A percentile compares a stretch with the other conserved stretches of the same genome.
Conservation (phyloP, 2,329 filamentous ascomycete genomes). For the Aspergillus sp. region DNA sequence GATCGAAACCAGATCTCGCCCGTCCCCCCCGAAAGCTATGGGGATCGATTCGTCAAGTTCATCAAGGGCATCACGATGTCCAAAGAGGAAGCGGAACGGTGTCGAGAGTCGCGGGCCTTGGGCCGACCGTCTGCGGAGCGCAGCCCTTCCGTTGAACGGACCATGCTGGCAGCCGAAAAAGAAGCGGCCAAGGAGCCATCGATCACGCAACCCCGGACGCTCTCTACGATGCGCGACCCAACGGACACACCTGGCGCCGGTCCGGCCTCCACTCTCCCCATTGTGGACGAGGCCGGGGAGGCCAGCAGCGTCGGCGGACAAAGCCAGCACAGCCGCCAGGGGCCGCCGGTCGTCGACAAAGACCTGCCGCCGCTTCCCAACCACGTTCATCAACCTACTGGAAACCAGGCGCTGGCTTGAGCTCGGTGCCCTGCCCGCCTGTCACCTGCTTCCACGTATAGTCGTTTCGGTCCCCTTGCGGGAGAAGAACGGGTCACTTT, state of each 20-base stretch:
- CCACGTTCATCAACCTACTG: slow-evolving; percentile 12
- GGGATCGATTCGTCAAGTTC: slow-evolving; percentile 90
- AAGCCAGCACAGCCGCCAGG: slow-evolving; percentile 51
- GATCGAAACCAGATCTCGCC: slow-evolving; percentile 88
- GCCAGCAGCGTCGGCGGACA: slow-evolving; percentile 64
- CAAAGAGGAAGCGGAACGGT: slow-evolving; percentile 71
- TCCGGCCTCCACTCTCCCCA: slow-evolving; percentile 63
- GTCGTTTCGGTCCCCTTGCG: not conserved
- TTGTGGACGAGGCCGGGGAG: slow-evolving; percentile 89
- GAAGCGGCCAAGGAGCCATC: slow-evolving; percentile 61
- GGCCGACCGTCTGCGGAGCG: slow-evolving; percentile 29
- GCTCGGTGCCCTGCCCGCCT: slow-evolving; percentile 1
- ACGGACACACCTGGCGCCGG: slow-evolving; percentile 56
- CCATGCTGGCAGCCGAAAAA: slow-evolving; percentile 61
- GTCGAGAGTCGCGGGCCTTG: slow-evolving; percentile 28
- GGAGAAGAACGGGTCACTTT: slow-evolving; percentile 11
- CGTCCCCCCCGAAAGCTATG: slow-evolving; percentile 84
- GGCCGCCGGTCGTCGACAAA: slow-evolving; percentile 27
- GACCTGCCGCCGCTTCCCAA: slow-evolving; percentile 28
- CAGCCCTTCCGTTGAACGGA: slow-evolving; percentile 49
- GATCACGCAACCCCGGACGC: slow-evolving; percentile 61
- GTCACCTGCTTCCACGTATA: not conserved
- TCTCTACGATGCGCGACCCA: slow-evolving; percentile 58
- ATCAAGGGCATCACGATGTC: slow-evolving; percentile 90
- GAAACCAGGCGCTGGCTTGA: slow-evolving; percentile 23